Evolutionary conservation across 352 stramenopile genomes (phyloP).

Genomic region (Globisporangium barbulae): DNA sequence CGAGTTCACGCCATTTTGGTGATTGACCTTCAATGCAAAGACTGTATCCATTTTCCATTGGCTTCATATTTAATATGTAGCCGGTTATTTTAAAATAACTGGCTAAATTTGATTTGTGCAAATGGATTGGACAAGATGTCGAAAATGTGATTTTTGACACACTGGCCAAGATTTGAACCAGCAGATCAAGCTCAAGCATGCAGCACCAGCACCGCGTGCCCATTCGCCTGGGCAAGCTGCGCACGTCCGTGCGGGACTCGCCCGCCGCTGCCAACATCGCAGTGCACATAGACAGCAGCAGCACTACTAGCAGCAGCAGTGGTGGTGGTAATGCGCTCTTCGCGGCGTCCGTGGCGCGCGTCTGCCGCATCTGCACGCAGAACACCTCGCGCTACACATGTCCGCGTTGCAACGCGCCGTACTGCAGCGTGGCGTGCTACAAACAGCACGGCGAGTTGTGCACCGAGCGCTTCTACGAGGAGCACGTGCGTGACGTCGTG

Average conservation of each 20-base stretch:
- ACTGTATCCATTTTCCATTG: background rate
- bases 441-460: slow-evolving; percentile 60
- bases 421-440: slow-evolving; percentile 82
- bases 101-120: background rate
- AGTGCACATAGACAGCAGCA: slow-evolving; percentile 7
- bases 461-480: slow-evolving; percentile 80
- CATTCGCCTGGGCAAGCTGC: slow-evolving; percentile 55
- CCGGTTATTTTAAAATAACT: no score
- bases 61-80: background rate
- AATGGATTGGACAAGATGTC: slow-evolving; percentile 2
- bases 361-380: slow-evolving; percentile 67
- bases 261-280: slow-evolving; percentile 6
- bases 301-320: background rate
- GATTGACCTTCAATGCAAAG: slow-evolving; percentile 6
- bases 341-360: slow-evolving; percentile 35
- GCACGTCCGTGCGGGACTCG: slow-evolving; percentile 36
- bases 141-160: no score
- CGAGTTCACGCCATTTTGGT: slow-evolving; percentile 52
- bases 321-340: slow-evolving; percentile 5
- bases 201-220: slow-evolving; percentile 41
- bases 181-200: slow-evolving; percentile 2
- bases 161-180: background rate
- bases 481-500: slow-evolving; percentile 59
- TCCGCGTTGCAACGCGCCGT: slow-evolving; percentile 74
- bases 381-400: slow-evolving; percentile 74